Evolutionary conservation across 208 protist species (phyloP), one percentile per base, ranked within the genome.

Genomic region (Acanthamoeba healyi): DNA sequence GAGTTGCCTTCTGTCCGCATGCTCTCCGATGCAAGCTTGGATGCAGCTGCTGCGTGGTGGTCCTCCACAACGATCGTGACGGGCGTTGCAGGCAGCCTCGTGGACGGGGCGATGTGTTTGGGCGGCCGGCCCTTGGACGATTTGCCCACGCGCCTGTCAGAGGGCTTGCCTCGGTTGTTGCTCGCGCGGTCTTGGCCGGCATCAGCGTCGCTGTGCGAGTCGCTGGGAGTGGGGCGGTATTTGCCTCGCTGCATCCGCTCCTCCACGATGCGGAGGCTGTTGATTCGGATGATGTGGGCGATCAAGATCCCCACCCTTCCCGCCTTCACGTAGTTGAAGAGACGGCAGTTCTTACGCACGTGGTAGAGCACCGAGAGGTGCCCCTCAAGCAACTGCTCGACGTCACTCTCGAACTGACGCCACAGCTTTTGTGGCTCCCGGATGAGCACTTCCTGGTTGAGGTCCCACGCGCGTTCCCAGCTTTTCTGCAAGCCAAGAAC

Each of bases 321-420:
- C 32, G 79, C 44, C 51, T 88, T 88, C 38, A 88, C 34, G 79
- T 88, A 88, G 51, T 88, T 88, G 79, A 88, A 88, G 7, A 88
- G 79, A 6, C n/a, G 42, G 34, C 79, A 88, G 34, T 88, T 88
- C 42, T 88, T 88, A 24, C 79, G 42, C 7, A 88, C 51, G 79
- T 88, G 79, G 34, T 88, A 88, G 22, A 42, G 51, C 29, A 63
- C 42, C 29, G 79, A 88, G 10, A 88, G 79, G 44, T 88, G 79
- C 7, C 79, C 79, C 42, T 63, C 32, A 10, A 88, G 42, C 79
- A 88, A 19, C 15, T 32, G 26, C 51, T 56, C 36, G n/a, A 88
- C 42, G 26, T 88, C 79, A 6, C 32, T 88, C 34, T 88, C 40
- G 51, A 88, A 88, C 51, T 58, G 42, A 4, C 7, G 42, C 79